Base-by-base conservation (phyloP, 805 yeast genomes). In the Barnettozyma wickerhamii region DNA sequence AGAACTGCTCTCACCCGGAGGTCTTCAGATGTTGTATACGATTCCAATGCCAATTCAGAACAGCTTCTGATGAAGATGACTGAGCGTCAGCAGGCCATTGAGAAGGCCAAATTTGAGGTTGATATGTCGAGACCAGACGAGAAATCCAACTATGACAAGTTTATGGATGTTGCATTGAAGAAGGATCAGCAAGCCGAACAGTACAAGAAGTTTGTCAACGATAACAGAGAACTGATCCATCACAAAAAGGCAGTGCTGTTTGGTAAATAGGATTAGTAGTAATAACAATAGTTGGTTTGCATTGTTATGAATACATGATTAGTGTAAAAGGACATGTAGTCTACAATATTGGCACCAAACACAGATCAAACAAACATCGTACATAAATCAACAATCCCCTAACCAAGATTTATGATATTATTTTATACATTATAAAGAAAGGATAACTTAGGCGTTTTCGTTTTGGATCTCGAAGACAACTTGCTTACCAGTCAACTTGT, bases 401-500 rank as follows among this genome's bases (percentile, higher is more conserved):
- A 40, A 33, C 38, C 43, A 36, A 38, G 42, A 36, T 41, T 42
- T 41, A 39, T 47, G 39, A 42, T 38, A 35, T 39, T 42, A 34
- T 33, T 33, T 42, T 39, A 37, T 40, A 44, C 47, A 44, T 35
- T 39, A 38, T 23, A 34, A 26, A 26, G 21, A 30, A 30, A 30
- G 19, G 30, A 37, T 26, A 33, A 61, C 49, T 67, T 70, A 71
- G 62, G 62, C 61, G 63, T 66, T 66, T 58, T 71, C 73, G 54
- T 65, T 62, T 71, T 87, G 86, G 65, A 91, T 86, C 84, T 91
- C 98, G 69, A 91, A 91, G 64, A 89, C 93, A 76, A 93, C 96
- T 76, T 90, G 95, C 84, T 93, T 91, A 78, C 99, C 99, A 66
- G 99, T 91, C 75, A 91, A 87, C 81, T 91, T 91, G 77, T 76